Conservation (phyloP, 2,329 filamentous ascomycete species). For the Aspergillus brunneoviolaceus region DNA sequence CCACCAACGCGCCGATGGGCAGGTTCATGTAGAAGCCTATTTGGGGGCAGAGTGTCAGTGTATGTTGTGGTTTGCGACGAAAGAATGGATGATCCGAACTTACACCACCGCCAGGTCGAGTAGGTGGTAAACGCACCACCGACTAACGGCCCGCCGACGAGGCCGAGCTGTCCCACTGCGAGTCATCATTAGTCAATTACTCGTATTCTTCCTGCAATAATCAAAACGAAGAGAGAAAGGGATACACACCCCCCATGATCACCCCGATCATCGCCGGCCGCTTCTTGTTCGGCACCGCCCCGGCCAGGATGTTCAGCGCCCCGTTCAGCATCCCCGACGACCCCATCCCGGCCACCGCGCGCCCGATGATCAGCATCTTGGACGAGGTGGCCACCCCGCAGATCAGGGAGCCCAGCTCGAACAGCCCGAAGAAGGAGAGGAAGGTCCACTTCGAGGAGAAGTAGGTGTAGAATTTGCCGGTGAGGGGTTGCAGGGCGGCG, state of each 20-base stretch:
- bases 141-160: slow-evolving; percentile 37
- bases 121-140: slow-evolving; percentile 44
- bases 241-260: slow-evolving; percentile 18
- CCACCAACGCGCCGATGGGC: slow-evolving; percentile 40
- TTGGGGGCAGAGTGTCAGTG: slow-evolving; percentile 7
- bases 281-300: slow-evolving; percentile 6
- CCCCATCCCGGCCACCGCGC: slow-evolving; percentile 13
- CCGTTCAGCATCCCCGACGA: slow-evolving; percentile 12
- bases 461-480: slow-evolving; percentile 14
- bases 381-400: slow-evolving; percentile 11
- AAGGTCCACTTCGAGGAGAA: slow-evolving; percentile 21
- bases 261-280: slow-evolving; percentile 10
- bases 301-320: slow-evolving; percentile 11
- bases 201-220: too few species aligned
- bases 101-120: slow-evolving; percentile 26
- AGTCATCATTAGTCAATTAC: neutral
- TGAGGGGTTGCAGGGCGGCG: slow-evolving; percentile 3
- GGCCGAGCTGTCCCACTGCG: neutral
- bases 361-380: slow-evolving; percentile 13
- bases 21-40: slow-evolving; percentile 54
- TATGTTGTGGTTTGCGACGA: slow-evolving; percentile 29
- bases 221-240: neutral
- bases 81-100: neutral
- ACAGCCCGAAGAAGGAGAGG: slow-evolving; percentile 28
- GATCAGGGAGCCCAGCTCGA: slow-evolving; percentile 30